Base-by-base conservation (phyloP, 192 early-diverging fungal genomes). In the Coemansia pectinata region DNA sequence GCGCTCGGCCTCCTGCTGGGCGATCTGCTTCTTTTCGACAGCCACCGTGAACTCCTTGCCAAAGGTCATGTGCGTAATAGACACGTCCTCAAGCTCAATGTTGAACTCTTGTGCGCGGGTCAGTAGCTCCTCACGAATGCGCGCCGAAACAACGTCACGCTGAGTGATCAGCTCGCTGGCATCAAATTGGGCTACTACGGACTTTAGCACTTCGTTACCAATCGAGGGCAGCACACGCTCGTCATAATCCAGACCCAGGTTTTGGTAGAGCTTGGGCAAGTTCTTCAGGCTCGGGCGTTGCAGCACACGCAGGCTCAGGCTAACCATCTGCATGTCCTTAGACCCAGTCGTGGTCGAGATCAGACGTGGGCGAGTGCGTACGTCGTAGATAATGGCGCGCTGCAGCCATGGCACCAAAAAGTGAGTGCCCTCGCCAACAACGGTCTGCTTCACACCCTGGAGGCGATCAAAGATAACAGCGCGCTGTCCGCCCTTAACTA, bases 341-440 rank as follows among this genome's bases (percentile, higher is more conserved):
- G 96, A 98, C 55, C 96, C 97, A n/a, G 97, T 99, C 1, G 94
- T 97, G 69, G 97, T 98, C 41, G 94, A 94, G 77, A 99, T 99
- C 85, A 97, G 92, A 71, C 97, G 91, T 50, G 97, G 97, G 70
- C 91, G 90, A 57, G 92, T 96, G 63, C 97, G 95, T 48, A 97
- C 93, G 77, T 99, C 97, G 65, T 90, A 96, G 55, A 90, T 73
- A 45, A 97, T 87, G 3, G 96, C 91, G 23, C 90, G 87, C 82
- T 99, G 97, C 57, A 96, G 86, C 94, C 95, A 97, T n/a, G 97
- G 97, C 25, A 99, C 78, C 65, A 98, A 87, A 74, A 99, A 97
- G 81, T 99, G 97, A 31, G 96, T 99, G 34, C 97, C 97, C 73
- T 99, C 97, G 64, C 88, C 89, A 34, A 91, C 75, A n/a, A 92